Base-by-base conservation (phyloP, 805 yeast species). In the Hanseniaspora lindneri region DNA sequence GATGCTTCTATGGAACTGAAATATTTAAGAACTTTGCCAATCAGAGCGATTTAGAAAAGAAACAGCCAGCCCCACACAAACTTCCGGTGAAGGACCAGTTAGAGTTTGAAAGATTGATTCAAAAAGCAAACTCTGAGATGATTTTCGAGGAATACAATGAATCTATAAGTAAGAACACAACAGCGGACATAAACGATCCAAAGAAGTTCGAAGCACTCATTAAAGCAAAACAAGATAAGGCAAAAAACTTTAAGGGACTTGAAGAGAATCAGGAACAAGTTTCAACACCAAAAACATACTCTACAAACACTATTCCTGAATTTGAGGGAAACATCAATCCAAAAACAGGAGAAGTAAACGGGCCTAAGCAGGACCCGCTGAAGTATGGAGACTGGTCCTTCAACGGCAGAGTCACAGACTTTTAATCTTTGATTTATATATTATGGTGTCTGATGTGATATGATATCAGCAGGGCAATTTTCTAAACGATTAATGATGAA, bases 301-400 rank as follows among this genome's bases (percentile, higher is more conserved):
- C 71, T 54, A 72, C 82, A 61, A 77, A 81, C 62, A 80, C 87
- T 3, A 80, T 87, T 48, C 95, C 96, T 2, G 98, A 92, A 59
- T 92, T 92, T 60, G 95, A 88, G 64, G 98, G 98, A 1, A 88
- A 87, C 53, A 77, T 73, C 16, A 92, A 92, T 60, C 98, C 98
- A 0, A 74, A 70, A 51, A 92, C 98, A 0, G 98, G 98, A 3
- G 98, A 92, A 65, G 71, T 81, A 20, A 95, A 95, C 41, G 98
- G 98, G 0, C 98, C 98, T 23, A 92, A 92, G 60, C 97, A 92
- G 63, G 96, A 92, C 60, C 98, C 98, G 0, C 71, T 86, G 54
- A 77, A 79, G 57, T 89, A 85, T 57, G 87, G 87, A 16, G 97
- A 88, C 58, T 92, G 94, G 76, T 80, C 96, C 8, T 92, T 81